Conservation (phyloP, 805 yeast species). For the Scheffersomyces ergatensis region DNA sequence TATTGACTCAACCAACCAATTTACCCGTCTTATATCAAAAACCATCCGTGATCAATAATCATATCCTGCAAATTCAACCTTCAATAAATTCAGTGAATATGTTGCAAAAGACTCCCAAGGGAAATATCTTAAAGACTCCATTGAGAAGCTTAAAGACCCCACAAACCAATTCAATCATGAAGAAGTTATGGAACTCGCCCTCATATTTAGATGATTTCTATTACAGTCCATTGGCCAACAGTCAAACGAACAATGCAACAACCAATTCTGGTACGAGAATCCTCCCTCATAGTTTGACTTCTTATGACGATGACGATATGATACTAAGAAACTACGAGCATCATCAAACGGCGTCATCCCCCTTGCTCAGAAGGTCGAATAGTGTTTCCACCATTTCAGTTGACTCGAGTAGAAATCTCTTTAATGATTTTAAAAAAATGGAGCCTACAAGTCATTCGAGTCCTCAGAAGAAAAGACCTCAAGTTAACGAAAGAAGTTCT, state of each 20-base stretch:
- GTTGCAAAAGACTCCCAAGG: conserved; percentile 32
- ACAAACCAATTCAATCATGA: conserved; percentile 42
- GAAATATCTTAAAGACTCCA: conserved; percentile 30
- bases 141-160: conserved; percentile 37
- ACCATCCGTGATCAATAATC: conserved; percentile 1
- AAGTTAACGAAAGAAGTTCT: conserved; percentile 4
- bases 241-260: not conserved
- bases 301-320: conserved; percentile 48
- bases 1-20: conserved; percentile 1
- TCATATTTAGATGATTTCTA: conserved; percentile 66
- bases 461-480: not conserved
- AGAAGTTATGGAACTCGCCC: conserved; percentile 64
- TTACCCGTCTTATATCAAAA: conserved; percentile 2
- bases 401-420: conserved; percentile 15
- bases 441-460: conserved; percentile 6
- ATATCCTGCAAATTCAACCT: conserved; percentile 5
- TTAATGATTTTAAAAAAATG: conserved; percentile 17
- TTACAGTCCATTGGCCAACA: conserved; percentile 37
- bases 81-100: conserved; percentile 1
- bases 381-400: conserved; percentile 5
- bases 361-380: conserved; percentile 1
- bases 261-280: conserved; percentile 1
- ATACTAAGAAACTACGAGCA: conserved; percentile 38
- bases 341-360: conserved; percentile 9
- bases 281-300: conserved; percentile 21